A percentile compares a stretch with the other conserved stretches of the same genome.
Conservation (phyloP, 2,329 filamentous ascomycete genomes). For the Emergomyces pasteurianus region DNA sequence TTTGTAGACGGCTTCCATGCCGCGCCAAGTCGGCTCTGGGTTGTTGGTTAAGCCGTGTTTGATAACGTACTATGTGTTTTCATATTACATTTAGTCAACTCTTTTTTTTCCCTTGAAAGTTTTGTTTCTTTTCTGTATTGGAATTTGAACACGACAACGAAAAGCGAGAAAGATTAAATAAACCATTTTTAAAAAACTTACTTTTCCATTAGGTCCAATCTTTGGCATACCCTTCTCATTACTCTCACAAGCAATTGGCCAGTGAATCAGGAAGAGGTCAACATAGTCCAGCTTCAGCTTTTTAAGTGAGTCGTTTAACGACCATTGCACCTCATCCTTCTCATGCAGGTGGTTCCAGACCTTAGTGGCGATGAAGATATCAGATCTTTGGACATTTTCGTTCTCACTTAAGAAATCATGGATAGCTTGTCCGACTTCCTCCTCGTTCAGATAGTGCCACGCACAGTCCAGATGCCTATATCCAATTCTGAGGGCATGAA, state of each 20-base stretch:
- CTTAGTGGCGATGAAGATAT: slow-evolving; percentile 42
- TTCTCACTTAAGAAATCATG: slow-evolving; percentile 43
- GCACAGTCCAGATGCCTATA: slow-evolving; percentile 47
- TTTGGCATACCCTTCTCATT: slow-evolving; percentile 35
- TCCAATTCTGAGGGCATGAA: slow-evolving; percentile 38
- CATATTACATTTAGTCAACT: not conserved
- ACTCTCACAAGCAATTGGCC: slow-evolving; percentile 41
- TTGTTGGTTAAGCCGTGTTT: slow-evolving; percentile 55
- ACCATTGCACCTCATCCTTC: slow-evolving; percentile 35
- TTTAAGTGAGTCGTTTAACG: slow-evolving; percentile 48
- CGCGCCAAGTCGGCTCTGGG: slow-evolving; percentile 52
- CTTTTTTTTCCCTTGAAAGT: not conserved
- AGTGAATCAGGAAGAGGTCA: slow-evolving; percentile 53
- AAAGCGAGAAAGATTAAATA: no score
- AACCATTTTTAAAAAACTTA: slow-evolving; percentile 12
- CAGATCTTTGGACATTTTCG: slow-evolving; percentile 35
- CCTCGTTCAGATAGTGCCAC: slow-evolving; percentile 44
- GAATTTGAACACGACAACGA: no score
- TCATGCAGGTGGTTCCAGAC: slow-evolving; percentile 44
- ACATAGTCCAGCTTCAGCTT: slow-evolving; percentile 59
- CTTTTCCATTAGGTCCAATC: slow-evolving; percentile 41
- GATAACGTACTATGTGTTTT: slow-evolving; percentile 42
- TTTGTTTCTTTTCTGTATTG: not conserved
- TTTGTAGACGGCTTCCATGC: slow-evolving; percentile 48
- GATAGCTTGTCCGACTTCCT: slow-evolving; percentile 41